Base-by-base conservation (phyloP, 371 early-diverging fungal species). In the Thermomucor indicae-seudaticae region DNA sequence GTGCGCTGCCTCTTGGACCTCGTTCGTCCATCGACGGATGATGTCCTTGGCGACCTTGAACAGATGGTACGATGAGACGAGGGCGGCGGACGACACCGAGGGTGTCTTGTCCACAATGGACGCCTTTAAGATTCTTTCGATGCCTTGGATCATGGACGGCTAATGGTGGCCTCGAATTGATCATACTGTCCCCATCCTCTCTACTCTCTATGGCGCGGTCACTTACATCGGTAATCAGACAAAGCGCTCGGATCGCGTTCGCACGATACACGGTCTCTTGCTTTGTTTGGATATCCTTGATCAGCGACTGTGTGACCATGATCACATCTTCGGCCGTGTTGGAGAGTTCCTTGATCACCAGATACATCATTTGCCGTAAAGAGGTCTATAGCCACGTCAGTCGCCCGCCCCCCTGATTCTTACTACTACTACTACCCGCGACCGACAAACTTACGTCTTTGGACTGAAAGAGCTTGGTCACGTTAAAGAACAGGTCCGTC, bases 241-340 rank as follows among this genome's bases (percentile, higher is more conserved):
- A 90, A 19, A 98, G 79, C 3, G 96, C 96, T 42, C 99, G 87
- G 55, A 98, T 91, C 16, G 97, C 96, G 64, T 94, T 94, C 44
- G 96, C 92, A 31, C 96, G 83, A 62, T 93, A 94, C 39, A 90
- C 86, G 30, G 93, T 83, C 46, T 90, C 90, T 27, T 87, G 81
- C 53, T 91, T 94, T 27, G 93, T 86, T 67, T 94, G 96, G 81
- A 96, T 95, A 66, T 98, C 98, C 73, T 95, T 92, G 72, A 92
- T 94, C 53, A 98, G 70, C 51, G 90, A 90, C 58, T 91, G 89
- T 12, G 96, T 98, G 46, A 94, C 94, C 92, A 97, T 95, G 60
- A 97, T 93, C 27, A 96, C 95, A 79, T 97, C 92, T 65, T 97
- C 92, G 44, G 97, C 93, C 49, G 89, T 83, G 17, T 79, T 82